Base-by-base conservation (phyloP, 192 early-diverging fungal genomes). In the Coemansia aciculifera region DNA sequence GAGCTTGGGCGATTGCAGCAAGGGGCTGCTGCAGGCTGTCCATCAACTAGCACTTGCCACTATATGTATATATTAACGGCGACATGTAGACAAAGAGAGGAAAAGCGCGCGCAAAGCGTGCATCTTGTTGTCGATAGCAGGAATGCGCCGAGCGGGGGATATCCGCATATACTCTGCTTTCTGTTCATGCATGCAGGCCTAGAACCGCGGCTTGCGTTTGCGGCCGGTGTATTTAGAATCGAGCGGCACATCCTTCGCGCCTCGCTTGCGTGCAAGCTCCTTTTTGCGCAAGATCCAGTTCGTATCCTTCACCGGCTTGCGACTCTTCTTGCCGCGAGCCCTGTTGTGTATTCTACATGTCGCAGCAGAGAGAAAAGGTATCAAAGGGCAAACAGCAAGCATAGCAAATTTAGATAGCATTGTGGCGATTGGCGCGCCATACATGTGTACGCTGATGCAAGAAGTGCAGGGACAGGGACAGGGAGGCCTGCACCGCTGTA, bases 181-280 rank as follows among this genome's bases (percentile, higher is more conserved):
- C 46, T 48, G 7, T n/a, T 48, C 46, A 48, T 19, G 19, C n/a
- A 19, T 19, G 39, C 61, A 17, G 29, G 19, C 65, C 86, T 84
- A 99, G 78, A 99, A 99, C 67, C 86, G 85, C 32, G 89, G 83
- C 74, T 87, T 90, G 83, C 97, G 85, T 79, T 97, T 99, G 68
- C 97, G 86, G 40, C 89, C 97, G 48, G 97, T 98, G 78, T 92
- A 99, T 71, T 95, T 94, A 13, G 95, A 95, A 76, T 99, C 96
- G 43, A 79, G 73, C 13, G 94, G 90, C 48, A 92, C 89, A 42
- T 89, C 89, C 62, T 94, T 90, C 56, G 67, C 73, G 24, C 97
- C 97, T 57, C 89, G 78, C 67, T 86, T 78, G 62, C 94, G 84
- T 39, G 89, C 83, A 29, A 92, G 78, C 63, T 95, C 92, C 81